Conservation (phyloP, 2,329 filamentous ascomycete species). For the Davidsoniella neocaledoniae region DNA sequence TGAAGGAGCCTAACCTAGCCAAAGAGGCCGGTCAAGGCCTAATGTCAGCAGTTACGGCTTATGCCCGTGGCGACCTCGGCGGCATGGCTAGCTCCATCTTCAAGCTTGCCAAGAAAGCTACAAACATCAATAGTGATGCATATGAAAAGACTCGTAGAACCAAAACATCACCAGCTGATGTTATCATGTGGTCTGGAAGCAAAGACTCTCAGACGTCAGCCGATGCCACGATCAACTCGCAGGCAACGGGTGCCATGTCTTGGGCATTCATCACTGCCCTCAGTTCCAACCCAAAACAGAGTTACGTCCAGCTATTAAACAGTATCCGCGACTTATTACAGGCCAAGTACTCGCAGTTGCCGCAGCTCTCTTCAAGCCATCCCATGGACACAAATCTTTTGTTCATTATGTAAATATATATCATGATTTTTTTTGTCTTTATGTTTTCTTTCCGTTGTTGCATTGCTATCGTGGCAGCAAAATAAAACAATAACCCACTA, state of each 20-base stretch:
- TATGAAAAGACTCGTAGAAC: constrained; percentile 61
- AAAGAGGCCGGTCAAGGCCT: constrained; percentile 54
- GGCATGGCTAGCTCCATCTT: constrained; percentile 60
- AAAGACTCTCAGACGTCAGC: constrained; percentile 81
- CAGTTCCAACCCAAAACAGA: constrained; percentile 78
- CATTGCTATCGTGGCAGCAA: background rate
- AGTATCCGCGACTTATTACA: constrained; percentile 72
- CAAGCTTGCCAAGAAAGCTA: constrained; percentile 59
- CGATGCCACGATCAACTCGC: constrained; percentile 64
- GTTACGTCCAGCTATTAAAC: constrained; percentile 78
- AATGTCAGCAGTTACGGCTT: constrained; percentile 51
- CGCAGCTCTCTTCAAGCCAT: constrained; percentile 81
- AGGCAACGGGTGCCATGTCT: constrained; percentile 86
- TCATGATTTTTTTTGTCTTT: background rate
- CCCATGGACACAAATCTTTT: constrained; percentile 53
- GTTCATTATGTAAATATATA: constrained; percentile 38
- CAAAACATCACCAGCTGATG: constrained; percentile 76
- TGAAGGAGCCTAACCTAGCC: constrained; percentile 57
- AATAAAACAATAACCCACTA: background rate
- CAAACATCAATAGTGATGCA: constrained; percentile 47
- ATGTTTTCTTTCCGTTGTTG: background rate
- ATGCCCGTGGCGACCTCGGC: constrained; percentile 63
- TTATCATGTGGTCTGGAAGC: constrained; percentile 84
- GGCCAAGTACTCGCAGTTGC: constrained; percentile 71
- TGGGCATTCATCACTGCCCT: constrained; percentile 78